Conservation (phyloP, 495 filamentous ascomycete genomes). For the Talaromyces ruber region DNA sequence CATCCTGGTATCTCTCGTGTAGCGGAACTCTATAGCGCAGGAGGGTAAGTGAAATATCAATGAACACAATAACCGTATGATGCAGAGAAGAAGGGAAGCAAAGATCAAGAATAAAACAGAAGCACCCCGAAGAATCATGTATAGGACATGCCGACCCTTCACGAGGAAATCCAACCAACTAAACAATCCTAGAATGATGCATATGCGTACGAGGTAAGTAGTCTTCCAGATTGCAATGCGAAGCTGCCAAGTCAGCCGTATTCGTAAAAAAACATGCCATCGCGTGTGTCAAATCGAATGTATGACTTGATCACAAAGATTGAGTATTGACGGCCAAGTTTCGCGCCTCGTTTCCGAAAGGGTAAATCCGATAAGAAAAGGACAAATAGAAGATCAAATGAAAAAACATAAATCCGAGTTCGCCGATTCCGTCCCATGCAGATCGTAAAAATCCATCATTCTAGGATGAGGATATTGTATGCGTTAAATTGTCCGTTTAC, state of each 20-base stretch:
- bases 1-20: slow-evolving; percentile 41
- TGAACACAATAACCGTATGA: slow-evolving; percentile 19
- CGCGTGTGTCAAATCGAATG: background rate
- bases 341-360: background rate
- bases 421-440: slow-evolving; percentile 44
- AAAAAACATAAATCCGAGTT: slow-evolving; percentile 28
- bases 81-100: slow-evolving; percentile 22
- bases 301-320: background rate
- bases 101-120: slow-evolving; percentile 17
- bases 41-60: slow-evolving; percentile 9
- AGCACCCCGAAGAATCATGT: background rate
- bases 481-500: slow-evolving; percentile 33
- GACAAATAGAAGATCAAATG: slow-evolving; percentile 6
- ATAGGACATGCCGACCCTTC: background rate
- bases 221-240: slow-evolving; percentile 12
- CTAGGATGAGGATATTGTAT: slow-evolving; percentile 29
- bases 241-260: slow-evolving; percentile 16
- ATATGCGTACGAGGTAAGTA: slow-evolving; percentile 17
- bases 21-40: slow-evolving; percentile 36
- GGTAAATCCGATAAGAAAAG: slow-evolving; percentile 1
- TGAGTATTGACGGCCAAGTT: background rate
- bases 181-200: background rate
- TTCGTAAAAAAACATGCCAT: slow-evolving; percentile 7
- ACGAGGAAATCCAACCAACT: slow-evolving; percentile 8
- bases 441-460: slow-evolving; percentile 30